Evolutionary conservation across 108 stramenopile species (phyloP), one percentile per base, ranked within the genome.

Genomic region (Chaetoceros tenuissimus): DNA sequence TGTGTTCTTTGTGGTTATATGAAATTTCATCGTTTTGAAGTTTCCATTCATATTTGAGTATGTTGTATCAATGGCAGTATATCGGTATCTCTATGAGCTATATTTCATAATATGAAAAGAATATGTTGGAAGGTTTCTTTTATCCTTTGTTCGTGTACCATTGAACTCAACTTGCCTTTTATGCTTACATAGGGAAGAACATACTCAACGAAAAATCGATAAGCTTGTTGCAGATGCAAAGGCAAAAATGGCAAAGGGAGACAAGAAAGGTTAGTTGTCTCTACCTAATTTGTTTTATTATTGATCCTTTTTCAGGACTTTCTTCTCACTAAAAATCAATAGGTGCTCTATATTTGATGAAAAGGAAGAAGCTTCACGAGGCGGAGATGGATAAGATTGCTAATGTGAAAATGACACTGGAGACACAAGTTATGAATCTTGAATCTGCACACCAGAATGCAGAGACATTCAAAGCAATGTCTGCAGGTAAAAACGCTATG

Each of bases 281-380:
- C n/a, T 51, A 2, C 48, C 0, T 43, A 1, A 2, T 0, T 19
- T 24, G 22, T 31, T 20, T 62, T 29, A 3, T 24, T 43, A 17
- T 21, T 64, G 27, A 45, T 64, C 46, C 2, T 17, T 20, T 3
- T 62, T 3, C 13, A 52, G 10, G 3, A 21, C 3, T 22, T 31
- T 61, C 31, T 28, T 30, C 24, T 30, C 50, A 51, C 10, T 45
- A 28, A 20, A 17, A 8, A 17, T 43, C 19, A 20, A 19, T 55
- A 90, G 89, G 92, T 25, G 98, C 98, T 18, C 66, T 97, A 10
- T 96, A 92, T 66, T 85, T 90, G 57, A 82, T 98, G 59, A 98
- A 97, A 77, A 85, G 92, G 57, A 97, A 97, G 85, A 98, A 96
- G 62, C 71, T 97, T 48, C 96, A 92, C 66, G 96, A 98, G 60